Evolutionary conservation across 2,329 filamentous ascomycete genomes (phyloP), one percentile per base, ranked within the genome.

Genomic region (Pyrenochaeta sp.): DNA sequence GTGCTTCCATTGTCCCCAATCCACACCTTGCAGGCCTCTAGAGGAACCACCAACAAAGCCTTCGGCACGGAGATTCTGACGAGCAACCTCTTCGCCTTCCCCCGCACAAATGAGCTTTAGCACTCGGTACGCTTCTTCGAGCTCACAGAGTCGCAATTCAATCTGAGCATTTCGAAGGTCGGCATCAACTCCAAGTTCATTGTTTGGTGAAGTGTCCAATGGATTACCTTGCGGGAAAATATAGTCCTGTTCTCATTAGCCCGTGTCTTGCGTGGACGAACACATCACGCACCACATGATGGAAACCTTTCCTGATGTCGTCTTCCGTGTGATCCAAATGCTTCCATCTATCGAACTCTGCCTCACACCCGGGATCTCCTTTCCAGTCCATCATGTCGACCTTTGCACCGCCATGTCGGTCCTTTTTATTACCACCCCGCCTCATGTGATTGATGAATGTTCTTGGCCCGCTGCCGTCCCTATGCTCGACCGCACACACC

Each of bases 401-500:
- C 11, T 41, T 40, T 21, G 41, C 44, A 63, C 58, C 15, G 63
- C 53, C 39, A 48, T 57, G 37, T 6, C 36, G 20, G 20, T 53
- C 48, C 9, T 57, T 58, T 11, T 44, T 56, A 7, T 31, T 40
- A 5, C 43, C 49, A 1, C 36, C 22, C 14, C 72, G 58, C 34
- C 72, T 71, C 0, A 75, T 73, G 31, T 85, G 75, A 54, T 85
- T 87, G 43, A 87, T 76, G 46, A 80, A 82, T 0, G 81, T 82
- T 34, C 84, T 72, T 3, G 84, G 82, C 3, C 82, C 83, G 41
- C 80, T 83, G 1, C 85, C 84, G 60, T 87, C 84, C 19, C 84
- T 70, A 62, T 88, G 84, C 65, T 88, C 84, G 17, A 88, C 60
- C 0, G 83, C 82, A 22, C 83, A 78, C 0, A 88, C 83, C 1